phyloP scores from a whole-genome alignment of 2,329 filamentous ascomycete species.

The Aspergillus oerlinghausenensis region DNA sequence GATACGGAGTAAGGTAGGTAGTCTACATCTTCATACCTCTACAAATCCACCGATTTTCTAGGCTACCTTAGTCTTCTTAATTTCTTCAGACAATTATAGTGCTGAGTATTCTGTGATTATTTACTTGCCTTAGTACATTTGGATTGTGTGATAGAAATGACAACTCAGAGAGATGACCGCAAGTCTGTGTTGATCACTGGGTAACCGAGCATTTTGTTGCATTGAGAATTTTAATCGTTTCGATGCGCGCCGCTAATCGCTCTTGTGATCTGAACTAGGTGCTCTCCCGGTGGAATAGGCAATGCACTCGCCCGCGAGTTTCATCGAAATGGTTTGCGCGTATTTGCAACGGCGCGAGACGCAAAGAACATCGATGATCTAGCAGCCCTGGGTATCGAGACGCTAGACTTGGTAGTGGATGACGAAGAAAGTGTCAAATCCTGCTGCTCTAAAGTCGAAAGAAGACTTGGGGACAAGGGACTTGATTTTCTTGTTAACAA shows the following conservation, averaged over 20 bases:
- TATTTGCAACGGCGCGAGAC: conserved; percentile 56
- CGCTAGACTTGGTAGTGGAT: conserved; percentile 52
- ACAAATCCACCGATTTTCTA: no score
- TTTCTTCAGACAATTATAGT: background rate
- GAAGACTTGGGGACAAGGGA: conserved; percentile 43
- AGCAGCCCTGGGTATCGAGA: conserved; percentile 49
- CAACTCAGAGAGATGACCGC: conserved; percentile 25
- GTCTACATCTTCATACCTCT: no score
- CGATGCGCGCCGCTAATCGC: background rate
- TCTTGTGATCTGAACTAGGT: conserved; percentile 16
- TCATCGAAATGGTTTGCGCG: conserved; percentile 48
- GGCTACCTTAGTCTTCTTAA: no score
- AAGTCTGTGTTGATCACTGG: conserved; percentile 41
- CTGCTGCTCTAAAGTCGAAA: conserved; percentile 45
- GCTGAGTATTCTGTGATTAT: background rate
- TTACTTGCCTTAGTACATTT: background rate
- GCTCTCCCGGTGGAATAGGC: conserved; percentile 52
- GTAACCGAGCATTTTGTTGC: conserved; percentile 20
- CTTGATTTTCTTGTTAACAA: conserved; percentile 59
- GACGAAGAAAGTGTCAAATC: conserved; percentile 45
- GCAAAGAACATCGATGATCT: conserved; percentile 47
- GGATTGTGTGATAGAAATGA: conserved; percentile 14
- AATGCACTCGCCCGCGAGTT: conserved; percentile 57
- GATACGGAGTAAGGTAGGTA: no score
- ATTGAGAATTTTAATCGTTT: background rate